These are phyloP conservation scores for Mucor saturninus DNA, from an alignment of 371 early-diverging fungal species.

Conservation along the genomic window DNA sequence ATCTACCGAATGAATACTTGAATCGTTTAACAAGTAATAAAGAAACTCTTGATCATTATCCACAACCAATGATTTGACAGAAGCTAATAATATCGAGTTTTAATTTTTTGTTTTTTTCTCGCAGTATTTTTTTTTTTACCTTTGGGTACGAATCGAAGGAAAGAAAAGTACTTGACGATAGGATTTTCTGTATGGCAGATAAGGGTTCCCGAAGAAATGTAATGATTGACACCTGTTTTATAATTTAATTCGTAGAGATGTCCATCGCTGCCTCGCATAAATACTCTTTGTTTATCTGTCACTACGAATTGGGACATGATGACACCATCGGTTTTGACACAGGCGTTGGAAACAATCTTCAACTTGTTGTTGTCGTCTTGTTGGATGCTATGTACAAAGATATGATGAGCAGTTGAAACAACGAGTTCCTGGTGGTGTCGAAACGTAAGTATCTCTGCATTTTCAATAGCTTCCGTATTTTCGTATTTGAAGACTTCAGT, in stretches of 20 bases:
- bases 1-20: constrained; percentile 19
- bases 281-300: constrained; percentile 74
- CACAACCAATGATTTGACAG: constrained; percentile 14
- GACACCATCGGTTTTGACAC: background rate
- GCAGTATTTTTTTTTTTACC: background rate
- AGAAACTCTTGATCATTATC: constrained; percentile 8
- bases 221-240: background rate
- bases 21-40: constrained; percentile 12
- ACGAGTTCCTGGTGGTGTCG: constrained; percentile 6
- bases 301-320: constrained; percentile 14
- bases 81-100: background rate
- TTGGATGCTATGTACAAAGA: constrained; percentile 20
- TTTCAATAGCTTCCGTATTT: constrained; percentile 13
- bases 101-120: too few relatives aligned
- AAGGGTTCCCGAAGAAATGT: background rate
- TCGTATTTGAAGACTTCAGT: constrained; percentile 20
- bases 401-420: constrained; percentile 11
- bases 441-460: constrained; percentile 12
- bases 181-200: constrained; percentile 12
- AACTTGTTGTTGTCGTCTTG: background rate
- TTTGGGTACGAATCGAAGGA: constrained; percentile 16
- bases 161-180: constrained; percentile 13
- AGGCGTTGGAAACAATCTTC: constrained; percentile 1
- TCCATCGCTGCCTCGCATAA: constrained; percentile 86
- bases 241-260: constrained; percentile 80